A percentile compares a stretch with the other conserved stretches of the same genome.
phyloP scores from a whole-genome alignment of 2,329 filamentous ascomycete species.

The Trichoderma afroharzianum region DNA sequence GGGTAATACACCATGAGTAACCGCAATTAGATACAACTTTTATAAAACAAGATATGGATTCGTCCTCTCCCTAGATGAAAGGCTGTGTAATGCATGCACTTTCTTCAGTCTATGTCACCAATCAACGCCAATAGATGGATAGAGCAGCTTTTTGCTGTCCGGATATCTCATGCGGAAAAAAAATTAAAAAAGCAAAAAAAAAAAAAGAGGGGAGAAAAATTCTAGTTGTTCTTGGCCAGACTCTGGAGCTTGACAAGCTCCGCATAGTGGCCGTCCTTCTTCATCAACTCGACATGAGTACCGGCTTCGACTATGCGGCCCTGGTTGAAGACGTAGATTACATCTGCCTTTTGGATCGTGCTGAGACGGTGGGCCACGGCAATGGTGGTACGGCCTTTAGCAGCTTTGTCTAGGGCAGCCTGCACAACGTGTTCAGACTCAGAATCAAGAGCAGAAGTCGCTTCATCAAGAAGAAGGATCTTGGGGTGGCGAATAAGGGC shows the following conservation, averaged over 20 bases:
- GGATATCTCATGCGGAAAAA: constrained; percentile 16
- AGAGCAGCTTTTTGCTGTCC: neutral
- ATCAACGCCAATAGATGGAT: constrained; percentile 15
- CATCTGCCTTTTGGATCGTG: constrained; percentile 90
- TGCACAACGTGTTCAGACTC: constrained; percentile 18
- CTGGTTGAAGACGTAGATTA: constrained; percentile 95
- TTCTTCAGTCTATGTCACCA: constrained; percentile 8
- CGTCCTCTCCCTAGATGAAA: neutral
- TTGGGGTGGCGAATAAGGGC: constrained; percentile 17
- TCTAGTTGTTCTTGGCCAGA: constrained; percentile 54
- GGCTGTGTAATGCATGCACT: neutral
- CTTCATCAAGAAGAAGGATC: constrained; percentile 17
- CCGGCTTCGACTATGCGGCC: constrained; percentile 83
- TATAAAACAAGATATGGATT: neutral
- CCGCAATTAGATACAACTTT: constrained; percentile 12
- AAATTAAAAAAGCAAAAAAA: neutral
- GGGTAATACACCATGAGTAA: neutral
- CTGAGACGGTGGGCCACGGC: constrained; percentile 55
- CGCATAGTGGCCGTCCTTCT: constrained; percentile 66
- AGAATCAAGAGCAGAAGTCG: constrained; percentile 15
- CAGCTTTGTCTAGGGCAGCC: constrained; percentile 28
- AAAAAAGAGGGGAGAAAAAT: neutral
- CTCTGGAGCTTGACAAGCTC: constrained; percentile 80
- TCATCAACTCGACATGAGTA: constrained; percentile 71
- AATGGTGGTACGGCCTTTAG: constrained; percentile 19